These are phyloP conservation scores for Thalassiosira exigua DNA, from an alignment of 352 stramenopile species.

Conservation along the genomic window DNA sequence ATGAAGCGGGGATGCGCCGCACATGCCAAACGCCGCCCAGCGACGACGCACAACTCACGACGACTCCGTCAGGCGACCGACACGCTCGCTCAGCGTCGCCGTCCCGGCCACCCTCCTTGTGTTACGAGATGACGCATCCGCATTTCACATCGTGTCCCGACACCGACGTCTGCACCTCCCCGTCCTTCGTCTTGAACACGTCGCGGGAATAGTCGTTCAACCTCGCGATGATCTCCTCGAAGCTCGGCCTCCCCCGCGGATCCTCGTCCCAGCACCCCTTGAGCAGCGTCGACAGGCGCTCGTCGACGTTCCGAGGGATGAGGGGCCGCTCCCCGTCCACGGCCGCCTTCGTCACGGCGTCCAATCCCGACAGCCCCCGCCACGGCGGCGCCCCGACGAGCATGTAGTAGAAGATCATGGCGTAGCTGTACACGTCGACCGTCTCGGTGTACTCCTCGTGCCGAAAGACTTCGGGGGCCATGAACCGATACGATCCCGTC, in stretches of 20 bases:
- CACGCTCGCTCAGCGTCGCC: no score
- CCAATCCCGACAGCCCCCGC: constrained; percentile 62
- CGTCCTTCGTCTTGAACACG: constrained; percentile 44
- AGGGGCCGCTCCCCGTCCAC: constrained; percentile 74
- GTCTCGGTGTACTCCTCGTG: constrained; percentile 81
- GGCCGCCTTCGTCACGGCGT: constrained; percentile 68
- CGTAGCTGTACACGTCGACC: constrained; percentile 85
- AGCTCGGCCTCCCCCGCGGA: constrained; percentile 69
- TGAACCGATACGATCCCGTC: constrained; percentile 76
- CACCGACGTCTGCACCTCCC: constrained; percentile 31
- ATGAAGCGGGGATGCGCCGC: no score
- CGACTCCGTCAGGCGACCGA: no score
- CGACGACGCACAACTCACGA: no score
- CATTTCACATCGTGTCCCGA: constrained; percentile 16
- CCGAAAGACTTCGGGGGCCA: constrained; percentile 82
- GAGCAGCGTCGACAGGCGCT: constrained; percentile 62
- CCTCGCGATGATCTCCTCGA: constrained; percentile 74
- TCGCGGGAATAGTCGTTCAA: constrained; percentile 67
- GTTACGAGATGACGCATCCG: constrained; percentile 38
- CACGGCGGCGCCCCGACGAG: constrained; percentile 70
- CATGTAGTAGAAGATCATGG: constrained; percentile 83
- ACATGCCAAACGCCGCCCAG: no score
- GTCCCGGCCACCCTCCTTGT: no score
- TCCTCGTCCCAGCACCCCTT: constrained; percentile 84
- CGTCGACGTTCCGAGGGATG: constrained; percentile 77